Percentiles rank a stretch among this genome's conserved stretches.
Conservation (phyloP, 345 rosid genomes). For the Euphorbia pulcherrima region DNA sequence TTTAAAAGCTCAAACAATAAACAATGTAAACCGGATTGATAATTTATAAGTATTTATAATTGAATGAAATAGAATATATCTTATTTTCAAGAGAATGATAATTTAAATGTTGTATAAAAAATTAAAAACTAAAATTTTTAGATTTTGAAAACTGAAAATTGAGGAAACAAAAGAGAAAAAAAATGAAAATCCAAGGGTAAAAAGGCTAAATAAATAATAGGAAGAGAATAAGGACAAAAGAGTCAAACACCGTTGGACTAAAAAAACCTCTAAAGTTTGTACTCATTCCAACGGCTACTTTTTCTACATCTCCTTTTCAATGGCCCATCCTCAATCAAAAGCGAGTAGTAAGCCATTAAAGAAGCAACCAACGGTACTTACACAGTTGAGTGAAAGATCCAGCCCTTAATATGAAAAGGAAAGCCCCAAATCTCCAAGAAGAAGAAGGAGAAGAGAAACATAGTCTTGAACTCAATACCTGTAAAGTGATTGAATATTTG, state of each 20-base stretch:
- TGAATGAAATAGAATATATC: too few relatives aligned
- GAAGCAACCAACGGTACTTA: slow-evolving; percentile 15
- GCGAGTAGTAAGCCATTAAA: background rate
- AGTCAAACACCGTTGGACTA: background rate
- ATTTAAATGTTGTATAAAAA: too few relatives aligned
- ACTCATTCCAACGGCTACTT: slow-evolving; percentile 16
- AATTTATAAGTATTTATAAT: too few relatives aligned
- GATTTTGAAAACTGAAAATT: too few relatives aligned
- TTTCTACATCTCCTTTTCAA: background rate
- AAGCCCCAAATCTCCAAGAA: slow-evolving; percentile 23
- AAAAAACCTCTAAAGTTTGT: background rate
- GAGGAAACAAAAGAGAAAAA: too few relatives aligned
- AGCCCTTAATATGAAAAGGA: slow-evolving; percentile 5
- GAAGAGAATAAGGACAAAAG: background rate
- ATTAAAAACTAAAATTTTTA: too few relatives aligned
- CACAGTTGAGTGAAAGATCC: background rate
- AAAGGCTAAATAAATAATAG: too few relatives aligned
- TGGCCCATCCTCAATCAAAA: background rate
- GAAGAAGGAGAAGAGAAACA: slow-evolving; percentile 38
- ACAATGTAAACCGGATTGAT: too few relatives aligned
- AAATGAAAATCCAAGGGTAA: background rate
- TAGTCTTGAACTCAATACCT: slow-evolving; percentile 28
- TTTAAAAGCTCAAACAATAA: too few relatives aligned
- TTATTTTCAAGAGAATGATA: too few relatives aligned
- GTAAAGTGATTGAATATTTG: slow-evolving; percentile 76